Base-by-base conservation (phyloP, 2,329 filamentous ascomycete species). In the Beauveria sp. region DNA sequence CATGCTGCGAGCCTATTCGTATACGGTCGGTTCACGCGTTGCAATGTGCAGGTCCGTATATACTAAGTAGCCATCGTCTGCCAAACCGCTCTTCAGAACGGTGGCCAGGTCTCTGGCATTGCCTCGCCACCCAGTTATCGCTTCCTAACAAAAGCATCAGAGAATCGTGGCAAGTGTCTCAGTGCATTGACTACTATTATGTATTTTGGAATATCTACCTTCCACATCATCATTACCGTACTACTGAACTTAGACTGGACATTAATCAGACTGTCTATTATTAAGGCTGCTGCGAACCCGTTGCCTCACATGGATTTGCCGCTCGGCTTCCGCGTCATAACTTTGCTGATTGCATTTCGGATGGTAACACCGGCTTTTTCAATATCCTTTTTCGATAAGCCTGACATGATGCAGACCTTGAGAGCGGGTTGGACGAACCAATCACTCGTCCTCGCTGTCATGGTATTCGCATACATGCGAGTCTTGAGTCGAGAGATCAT, bases 341-440 rank as follows among this genome's bases (percentile, higher is more conserved):
- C 86, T 77, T 96, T 97, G 57, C 93, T 96, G 66, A 98, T 90
- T 16, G 95, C 93, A 76, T 97, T 93, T 63, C 93, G 83, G 67
- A 99, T 93, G 10, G 85, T 87, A 8, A 88, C 86, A 16, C 93
- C 95, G 0, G 95, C 91, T 79, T 96, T 96, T 77, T 99, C 96
- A 60, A 93, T 89, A 74, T 99, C 95, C 78, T 96, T 97, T 79
- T 90, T 96, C 26, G 90, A 89, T 64, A 99, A 78, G 1, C 90
- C 95, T 5, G 85, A 90, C 0, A 93, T 96, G 59, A 97, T 81
- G 71, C 93, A 98, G 14, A 98, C 85, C 77, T 98, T 97, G 64
- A 99, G 81, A 0, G 91, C 91, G 10, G 95, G 91, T 67, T 84
- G 81, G n/a, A 87, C 80, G 63, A 84, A 82, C 79, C 88, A 90